phyloP scores from a whole-genome alignment of 768 basidiomycete genomes.

The Leccinum barrowsii region DNA sequence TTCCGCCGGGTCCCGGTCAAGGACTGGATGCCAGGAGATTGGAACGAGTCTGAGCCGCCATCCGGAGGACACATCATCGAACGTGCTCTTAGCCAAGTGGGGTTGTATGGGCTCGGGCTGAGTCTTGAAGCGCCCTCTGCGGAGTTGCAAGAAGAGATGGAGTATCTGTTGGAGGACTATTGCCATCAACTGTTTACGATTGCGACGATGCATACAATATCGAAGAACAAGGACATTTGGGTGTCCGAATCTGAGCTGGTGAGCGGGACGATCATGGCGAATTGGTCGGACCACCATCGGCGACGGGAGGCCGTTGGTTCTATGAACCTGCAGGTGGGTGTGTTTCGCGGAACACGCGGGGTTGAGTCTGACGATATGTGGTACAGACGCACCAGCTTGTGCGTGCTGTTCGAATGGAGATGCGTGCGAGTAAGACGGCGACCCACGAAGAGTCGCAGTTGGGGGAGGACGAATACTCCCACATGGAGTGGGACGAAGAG shows the following conservation, averaged over 20 bases:
- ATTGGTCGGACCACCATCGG: slow-evolving; percentile 41
- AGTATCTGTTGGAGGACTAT: slow-evolving; percentile 35
- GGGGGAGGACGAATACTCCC: slow-evolving; percentile 24
- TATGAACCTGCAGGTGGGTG: slow-evolving; percentile 43
- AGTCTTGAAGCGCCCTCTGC: slow-evolving; percentile 18
- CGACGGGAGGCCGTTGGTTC: slow-evolving; percentile 37
- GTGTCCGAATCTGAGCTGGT: slow-evolving; percentile 42
- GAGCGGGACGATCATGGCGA: slow-evolving; percentile 44
- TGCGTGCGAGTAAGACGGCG: slow-evolving; percentile 16
- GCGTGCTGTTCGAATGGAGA: slow-evolving; percentile 34
- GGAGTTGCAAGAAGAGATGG: slow-evolving; percentile 38
- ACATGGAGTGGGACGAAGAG: slow-evolving; percentile 23
- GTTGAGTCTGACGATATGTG: slow-evolving; percentile 1
- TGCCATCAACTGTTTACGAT: slow-evolving; percentile 32
- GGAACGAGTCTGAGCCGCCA: slow-evolving; percentile 16
- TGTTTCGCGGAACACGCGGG: background rate
- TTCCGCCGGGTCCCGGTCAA: slow-evolving; percentile 42
- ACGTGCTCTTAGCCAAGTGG: slow-evolving; percentile 21
- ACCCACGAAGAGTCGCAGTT: slow-evolving; percentile 21
- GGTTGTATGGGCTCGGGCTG: slow-evolving; percentile 34
- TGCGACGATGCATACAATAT: slow-evolving; percentile 34
- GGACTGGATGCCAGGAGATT: slow-evolving; percentile 29
- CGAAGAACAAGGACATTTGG: slow-evolving; percentile 32
- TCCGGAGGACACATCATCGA: slow-evolving; percentile 28
- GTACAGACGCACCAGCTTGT: slow-evolving; percentile 39